These are phyloP conservation scores for Aspergillus bombycis DNA, from an alignment of 2,329 filamentous ascomycete species.

Conservation along the genomic window DNA sequence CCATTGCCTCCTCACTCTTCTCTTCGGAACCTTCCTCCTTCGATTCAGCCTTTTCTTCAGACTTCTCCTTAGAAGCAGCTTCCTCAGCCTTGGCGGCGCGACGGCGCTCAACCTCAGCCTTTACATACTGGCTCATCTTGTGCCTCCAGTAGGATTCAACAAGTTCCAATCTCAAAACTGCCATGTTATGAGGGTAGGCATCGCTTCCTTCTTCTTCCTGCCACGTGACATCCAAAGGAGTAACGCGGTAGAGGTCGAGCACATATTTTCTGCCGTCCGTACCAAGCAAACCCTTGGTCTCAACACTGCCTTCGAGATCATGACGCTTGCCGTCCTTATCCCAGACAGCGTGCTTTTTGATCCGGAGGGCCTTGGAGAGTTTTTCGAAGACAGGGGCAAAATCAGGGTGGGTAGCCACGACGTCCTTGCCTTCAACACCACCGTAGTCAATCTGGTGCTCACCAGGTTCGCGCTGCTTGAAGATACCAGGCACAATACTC, in stretches of 20 bases:
- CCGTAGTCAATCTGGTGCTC: constrained; percentile 99
- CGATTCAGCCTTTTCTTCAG: constrained; percentile 41
- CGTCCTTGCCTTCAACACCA: constrained; percentile 94
- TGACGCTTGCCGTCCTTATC: constrained; percentile 92
- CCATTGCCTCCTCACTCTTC: constrained; percentile 43
- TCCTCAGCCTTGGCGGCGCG: constrained; percentile 48
- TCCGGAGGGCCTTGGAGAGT: constrained; percentile 84
- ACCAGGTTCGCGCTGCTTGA: constrained; percentile 95
- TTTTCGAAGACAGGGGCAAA: constrained; percentile 86
- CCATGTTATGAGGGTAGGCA: constrained; percentile 93
- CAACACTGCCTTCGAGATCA: constrained; percentile 91
- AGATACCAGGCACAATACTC: constrained; percentile 97
- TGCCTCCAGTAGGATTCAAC: constrained; percentile 82
- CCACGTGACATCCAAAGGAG: constrained; percentile 88
- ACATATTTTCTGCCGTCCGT: constrained; percentile 97
- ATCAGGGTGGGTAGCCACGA: constrained; percentile 85
- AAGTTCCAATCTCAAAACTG: constrained; percentile 85
- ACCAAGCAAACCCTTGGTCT: constrained; percentile 96
- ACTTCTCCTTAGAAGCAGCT: constrained; percentile 40
- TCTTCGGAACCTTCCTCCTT: constrained; percentile 44
- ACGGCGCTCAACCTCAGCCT: constrained; percentile 71
- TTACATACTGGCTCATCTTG: constrained; percentile 88
- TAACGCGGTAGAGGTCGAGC: constrained; percentile 93
- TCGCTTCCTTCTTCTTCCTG: constrained; percentile 70
- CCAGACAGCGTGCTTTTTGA: constrained; percentile 96